Base-by-base conservation (phyloP, 2,329 filamentous ascomycete species). In the Scedosporium apiospermum region DNA sequence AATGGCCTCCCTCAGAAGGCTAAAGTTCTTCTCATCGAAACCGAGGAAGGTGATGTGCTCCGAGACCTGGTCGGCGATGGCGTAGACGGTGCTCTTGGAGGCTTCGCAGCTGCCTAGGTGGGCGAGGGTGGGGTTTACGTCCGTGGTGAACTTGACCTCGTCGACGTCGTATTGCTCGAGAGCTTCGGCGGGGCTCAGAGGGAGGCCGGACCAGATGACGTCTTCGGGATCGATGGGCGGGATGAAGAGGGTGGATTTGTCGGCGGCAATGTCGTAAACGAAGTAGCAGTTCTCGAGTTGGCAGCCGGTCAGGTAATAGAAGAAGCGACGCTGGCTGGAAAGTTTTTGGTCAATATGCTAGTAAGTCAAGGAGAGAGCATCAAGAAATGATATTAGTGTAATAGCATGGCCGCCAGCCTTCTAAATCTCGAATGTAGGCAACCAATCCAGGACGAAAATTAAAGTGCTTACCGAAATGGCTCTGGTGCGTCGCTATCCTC, bases 121-220 rank as follows among this genome's bases (percentile, higher is more conserved):
- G 16, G 85, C 82, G 21, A 93, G 80, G n/a, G 82, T 82, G n/a
- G 85, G 77, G 72, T 95, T 93, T 68, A 96, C 79, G 55, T 95
- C 88, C 61, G 83, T 85, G 9, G 87, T 88, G 65, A 86, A 86
- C 63, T 83, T 82, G 66, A 93, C 91, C 42, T 85, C 79, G 72
- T 98, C 93, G 66, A 96, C 85, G 67, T 96, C 91, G 76, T 91
- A 98, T 66, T 84, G 82, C 58, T 83, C 76, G 65, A 89, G 77
- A 6, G 93, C 93, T 70, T 97, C 89, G 51, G 89, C 82, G 41
- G 82, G 77, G 42, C 87, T 90, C 65, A 96, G 78, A 0, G 93
- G 95, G 16, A 98, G 82, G 12, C 95, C 95, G 30, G 89, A 90
- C 93, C 93, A 99, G 71, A 98, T 91, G 64, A 98, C 92, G 62